Evolutionary conservation across 352 stramenopile species (phyloP).

Genomic region (Thalassiosira livingstoniorum): DNA sequence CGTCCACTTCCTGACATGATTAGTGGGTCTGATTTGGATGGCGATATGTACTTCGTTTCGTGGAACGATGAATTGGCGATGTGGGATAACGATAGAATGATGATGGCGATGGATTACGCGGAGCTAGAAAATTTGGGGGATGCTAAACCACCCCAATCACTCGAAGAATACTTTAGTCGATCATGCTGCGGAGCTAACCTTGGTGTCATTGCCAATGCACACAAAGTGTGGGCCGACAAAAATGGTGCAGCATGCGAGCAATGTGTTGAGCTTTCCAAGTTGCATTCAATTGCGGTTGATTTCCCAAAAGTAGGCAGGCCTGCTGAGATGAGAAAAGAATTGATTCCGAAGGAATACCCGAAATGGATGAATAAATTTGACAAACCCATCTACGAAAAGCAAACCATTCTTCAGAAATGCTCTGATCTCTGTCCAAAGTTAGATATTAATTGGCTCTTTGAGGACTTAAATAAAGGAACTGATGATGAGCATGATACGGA

Average conservation of each 20-base stretch:
- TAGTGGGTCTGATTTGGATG: conserved; percentile 34
- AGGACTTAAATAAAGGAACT: too few relatives aligned
- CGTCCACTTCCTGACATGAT: conserved; percentile 35
- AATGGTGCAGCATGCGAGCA: conserved; percentile 16
- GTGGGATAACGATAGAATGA: conserved; percentile 1
- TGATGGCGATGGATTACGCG: conserved; percentile 29
- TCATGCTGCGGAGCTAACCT: conserved; percentile 18
- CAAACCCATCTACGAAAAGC: background rate
- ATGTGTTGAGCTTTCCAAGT: conserved; percentile 26
- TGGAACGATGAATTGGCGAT: conserved; percentile 29
- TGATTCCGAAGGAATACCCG: conserved; percentile 1
- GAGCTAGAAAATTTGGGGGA: conserved; percentile 4
- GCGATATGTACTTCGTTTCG: conserved; percentile 33
- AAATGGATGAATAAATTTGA: conserved; percentile 18
- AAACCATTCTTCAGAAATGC: conserved; percentile 7
- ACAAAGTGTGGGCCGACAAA: conserved; percentile 11
- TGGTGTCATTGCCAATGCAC: conserved; percentile 28
- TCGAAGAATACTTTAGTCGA: conserved; percentile 11
- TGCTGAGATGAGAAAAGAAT: background rate
- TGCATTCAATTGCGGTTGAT: conserved; percentile 42
- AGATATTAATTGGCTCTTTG: background rate
- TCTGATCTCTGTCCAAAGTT: conserved; percentile 5
- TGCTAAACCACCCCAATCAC: background rate
- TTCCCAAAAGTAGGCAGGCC: conserved; percentile 37
- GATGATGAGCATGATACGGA: too few relatives aligned